Evolutionary conservation across 331 rosid species (phyloP), one percentile per base, ranked within the genome.

Genomic region (Malus hybrid): DNA sequence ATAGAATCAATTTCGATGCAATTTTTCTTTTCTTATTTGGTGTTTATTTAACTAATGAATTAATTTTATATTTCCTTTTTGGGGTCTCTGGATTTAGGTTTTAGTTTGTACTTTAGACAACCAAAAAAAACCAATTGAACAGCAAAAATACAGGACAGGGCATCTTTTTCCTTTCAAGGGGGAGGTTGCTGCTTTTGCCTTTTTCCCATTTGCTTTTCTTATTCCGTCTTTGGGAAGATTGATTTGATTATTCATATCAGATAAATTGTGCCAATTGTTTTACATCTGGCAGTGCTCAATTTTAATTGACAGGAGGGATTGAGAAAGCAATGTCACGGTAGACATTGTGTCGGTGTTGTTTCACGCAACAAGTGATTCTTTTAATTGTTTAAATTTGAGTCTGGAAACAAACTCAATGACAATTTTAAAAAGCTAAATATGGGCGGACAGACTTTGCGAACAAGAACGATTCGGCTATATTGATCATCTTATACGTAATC

Each of bases 141-240:
- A 67, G 78, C 64, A 29, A 71, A 42, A 42, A 3, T 77, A 73
- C 62, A 67, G 69, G 27, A 73, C 83, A 78, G 78, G 76, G 84
- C 78, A 83, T 85, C 89, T 42, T 83, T 85, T 80, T 65, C 83
- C 75, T 76, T 65, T 66, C 72, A 31, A 13, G 77, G 71, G 71
- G 6, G 64, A 10, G 24, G 20, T 4, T 15, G 63, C 55, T 76
- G 24, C 34, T 46, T 57, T 66, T 34, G 24, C 50, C 48, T 10
- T 0, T 29, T 32, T 32, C 6, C 33, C n/a, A 44, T 14, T 5
- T 63, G 31, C 0, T 64, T 36, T 29, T 60, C 27, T 33, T 67
- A 16, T 27, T 56, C 44, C 66, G 18, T 19, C 5, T 55, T 22
- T 42, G 48, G 72, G 74, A 15, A 59, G 81, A 52, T 65, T 79